Evolutionary conservation across 345 rosid species (phyloP).

Genomic region (Eucalyptus polybractea): DNA sequence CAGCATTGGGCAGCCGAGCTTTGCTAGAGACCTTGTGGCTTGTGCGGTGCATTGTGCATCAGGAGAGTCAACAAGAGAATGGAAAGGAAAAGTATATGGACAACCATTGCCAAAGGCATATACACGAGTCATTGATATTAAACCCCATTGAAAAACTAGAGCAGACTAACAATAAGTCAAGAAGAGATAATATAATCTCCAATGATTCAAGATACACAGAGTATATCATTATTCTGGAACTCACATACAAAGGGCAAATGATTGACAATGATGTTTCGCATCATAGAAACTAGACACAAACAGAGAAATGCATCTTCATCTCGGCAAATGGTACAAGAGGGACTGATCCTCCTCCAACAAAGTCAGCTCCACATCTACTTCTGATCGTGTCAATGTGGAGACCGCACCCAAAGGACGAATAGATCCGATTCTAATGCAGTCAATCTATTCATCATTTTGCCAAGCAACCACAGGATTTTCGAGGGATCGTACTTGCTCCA

Average conservation of each 20-base stretch:
- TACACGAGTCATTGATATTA: not conserved
- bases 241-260: not conserved
- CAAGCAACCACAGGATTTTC: no score
- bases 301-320: no score
- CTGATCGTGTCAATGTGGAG: no score
- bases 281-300: no score
- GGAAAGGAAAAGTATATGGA: not conserved
- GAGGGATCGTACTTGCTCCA: no score
- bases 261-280: no score
- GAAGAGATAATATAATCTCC: not conserved
- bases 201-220: not conserved
- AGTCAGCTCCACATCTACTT: no score
- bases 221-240: not conserved
- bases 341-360: no score
- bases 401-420: no score
- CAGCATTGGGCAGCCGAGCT: not conserved
- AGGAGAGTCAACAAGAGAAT: not conserved
- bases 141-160: not conserved
- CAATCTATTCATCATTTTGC: no score
- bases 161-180: not conserved
- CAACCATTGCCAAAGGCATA: not conserved
- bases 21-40: not conserved
- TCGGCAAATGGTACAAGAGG: no score
- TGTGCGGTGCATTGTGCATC: not conserved
- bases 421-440: no score